Evolutionary conservation across 2,329 filamentous ascomycete species (phyloP), one percentile per base, ranked within the genome.

Genomic region (Colletotrichum ledebouriae): DNA sequence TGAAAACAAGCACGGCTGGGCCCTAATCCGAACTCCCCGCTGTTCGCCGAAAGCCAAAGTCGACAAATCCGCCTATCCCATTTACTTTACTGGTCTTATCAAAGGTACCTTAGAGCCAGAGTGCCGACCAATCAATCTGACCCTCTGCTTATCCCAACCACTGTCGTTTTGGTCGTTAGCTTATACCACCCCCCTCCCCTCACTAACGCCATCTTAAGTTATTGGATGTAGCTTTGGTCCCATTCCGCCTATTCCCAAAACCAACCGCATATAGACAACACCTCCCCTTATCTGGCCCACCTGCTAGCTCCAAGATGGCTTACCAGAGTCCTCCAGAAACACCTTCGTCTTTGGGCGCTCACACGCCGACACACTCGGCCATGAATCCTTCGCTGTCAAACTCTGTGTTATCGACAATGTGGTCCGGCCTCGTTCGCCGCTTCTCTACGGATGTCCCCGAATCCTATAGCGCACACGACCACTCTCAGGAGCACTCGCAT

Each of bases 351-450:
- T 74, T 72, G 52, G 75, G 72, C 58, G 67, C 72, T 65, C 71
- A 68, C 46, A 78, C 76, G 33, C 73, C 78, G 10, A 71, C 75
- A 37, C 69, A 72, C 33, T 53, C 71, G 53, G 74, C 75, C 13
- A 69, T 72, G 29, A 62, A 66, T 55, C 73, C 74, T 5, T 77
- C 77, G 9, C 71, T 79, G 29, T 68, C 77, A 17, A 74, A 71
- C 20, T 78, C 78, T 17, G 49, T 71, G 29, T 72, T 80, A 39
- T 78, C 78, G 53, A 76, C 71, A 70, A 83, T 86, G 78, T 85
- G 83, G 74, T 88, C 88, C 39, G 90, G 90, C 17, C 82, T 94
- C 59, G 87, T 93, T 71, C 87, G 91, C 41, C 89, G 91, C 69
- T 87, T 93, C 73, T 89, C 87, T 29, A 81, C 84, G 11, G 85